Percentiles rank a stretch among this genome's conserved stretches.
phyloP scores from a whole-genome alignment of 2,329 filamentous ascomycete genomes.

The Penicillium sp. region DNA sequence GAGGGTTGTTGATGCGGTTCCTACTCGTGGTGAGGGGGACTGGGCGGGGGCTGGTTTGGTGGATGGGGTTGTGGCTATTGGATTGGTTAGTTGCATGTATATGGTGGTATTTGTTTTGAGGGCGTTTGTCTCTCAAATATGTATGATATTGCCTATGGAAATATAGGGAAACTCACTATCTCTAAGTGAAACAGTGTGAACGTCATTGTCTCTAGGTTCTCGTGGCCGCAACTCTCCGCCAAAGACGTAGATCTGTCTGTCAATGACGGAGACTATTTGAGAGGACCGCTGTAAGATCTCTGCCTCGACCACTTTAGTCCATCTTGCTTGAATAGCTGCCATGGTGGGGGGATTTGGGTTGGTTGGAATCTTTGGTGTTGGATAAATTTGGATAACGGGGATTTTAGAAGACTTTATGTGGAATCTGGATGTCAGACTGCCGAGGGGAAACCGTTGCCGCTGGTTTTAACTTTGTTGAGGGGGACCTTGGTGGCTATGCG shows the following conservation, averaged over 20 bases:
- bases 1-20: constrained; percentile 69
- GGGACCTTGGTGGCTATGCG: too few relatives aligned
- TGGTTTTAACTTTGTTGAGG: not conserved
- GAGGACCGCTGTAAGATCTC: constrained; percentile 60
- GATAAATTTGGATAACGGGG: not conserved
- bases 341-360: not conserved
- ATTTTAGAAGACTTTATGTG: not conserved
- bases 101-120: not conserved
- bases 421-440: not conserved
- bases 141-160: not conserved
- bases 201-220: constrained; percentile 68
- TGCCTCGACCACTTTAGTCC: constrained; percentile 22
- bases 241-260: constrained; percentile 66
- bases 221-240: constrained; percentile 70
- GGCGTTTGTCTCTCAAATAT: not conserved
- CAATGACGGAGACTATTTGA: constrained; percentile 65
- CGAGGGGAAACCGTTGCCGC: not conserved
- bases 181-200: constrained; percentile 63
- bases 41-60: constrained; percentile 1
- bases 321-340: not conserved
- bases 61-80: not conserved
- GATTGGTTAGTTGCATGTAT: not conserved
- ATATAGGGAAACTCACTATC: constrained; percentile 11
- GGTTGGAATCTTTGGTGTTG: not conserved
- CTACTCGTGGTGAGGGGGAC: constrained; percentile 67